Evolutionary conservation across 768 basidiomycete species (phyloP).

Genomic region (Lactarius evosmus): DNA sequence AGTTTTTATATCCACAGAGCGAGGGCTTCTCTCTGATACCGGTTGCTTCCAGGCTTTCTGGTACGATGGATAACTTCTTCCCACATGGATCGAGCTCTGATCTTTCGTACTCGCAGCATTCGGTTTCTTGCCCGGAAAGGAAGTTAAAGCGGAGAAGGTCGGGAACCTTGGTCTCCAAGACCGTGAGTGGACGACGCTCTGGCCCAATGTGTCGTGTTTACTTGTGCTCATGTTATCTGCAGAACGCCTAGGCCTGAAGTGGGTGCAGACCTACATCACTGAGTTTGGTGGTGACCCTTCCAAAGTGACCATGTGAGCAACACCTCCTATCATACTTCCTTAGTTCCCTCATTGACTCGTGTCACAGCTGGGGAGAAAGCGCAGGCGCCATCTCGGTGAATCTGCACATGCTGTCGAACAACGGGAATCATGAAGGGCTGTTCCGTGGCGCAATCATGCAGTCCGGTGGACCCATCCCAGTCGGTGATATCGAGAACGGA

Average conservation of each 20-base stretch:
- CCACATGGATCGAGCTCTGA: background rate
- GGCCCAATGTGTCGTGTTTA: background rate
- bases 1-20: background rate
- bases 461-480: slow-evolving; percentile 39
- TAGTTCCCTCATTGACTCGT: slow-evolving; percentile 10
- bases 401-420: slow-evolving; percentile 43
- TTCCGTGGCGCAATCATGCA: slow-evolving; percentile 49
- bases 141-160: slow-evolving; percentile 49
- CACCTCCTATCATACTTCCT: slow-evolving; percentile 2
- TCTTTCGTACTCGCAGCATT: slow-evolving; percentile 35
- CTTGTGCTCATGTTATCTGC: slow-evolving; percentile 1
- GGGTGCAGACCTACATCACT: slow-evolving; percentile 64
- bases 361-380: slow-evolving; percentile 46
- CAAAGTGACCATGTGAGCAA: slow-evolving; percentile 54
- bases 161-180: slow-evolving; percentile 69
- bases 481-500: slow-evolving; percentile 31
- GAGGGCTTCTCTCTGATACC: background rate
- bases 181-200: slow-evolving; percentile 40
- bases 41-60: slow-evolving; percentile 18
- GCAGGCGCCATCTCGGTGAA: slow-evolving; percentile 52
- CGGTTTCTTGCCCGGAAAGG: slow-evolving; percentile 51
- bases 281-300: slow-evolving; percentile 62
- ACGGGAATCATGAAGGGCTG: slow-evolving; percentile 39
- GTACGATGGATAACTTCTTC: background rate
- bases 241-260: slow-evolving; percentile 58